phyloP scores from a whole-genome alignment of 2,329 filamentous ascomycete genomes.

The Chaetothyriales sp. region DNA sequence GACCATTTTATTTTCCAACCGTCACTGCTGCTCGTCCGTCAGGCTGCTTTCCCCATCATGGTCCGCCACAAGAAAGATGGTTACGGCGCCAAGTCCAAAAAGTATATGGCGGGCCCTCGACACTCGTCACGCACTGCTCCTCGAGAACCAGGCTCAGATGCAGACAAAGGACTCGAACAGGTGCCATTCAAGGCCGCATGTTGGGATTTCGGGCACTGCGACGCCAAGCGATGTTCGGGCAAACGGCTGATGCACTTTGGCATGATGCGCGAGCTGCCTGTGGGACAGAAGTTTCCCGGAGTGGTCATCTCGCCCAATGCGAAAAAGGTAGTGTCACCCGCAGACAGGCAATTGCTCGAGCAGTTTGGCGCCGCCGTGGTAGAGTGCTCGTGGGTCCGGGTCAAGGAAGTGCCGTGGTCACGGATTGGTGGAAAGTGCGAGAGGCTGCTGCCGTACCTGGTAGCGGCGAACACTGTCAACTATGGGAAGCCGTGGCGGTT shows the following conservation, averaged over 20 bases:
- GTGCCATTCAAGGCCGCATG: slow-evolving; percentile 76
- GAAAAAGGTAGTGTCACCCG: slow-evolving; percentile 68
- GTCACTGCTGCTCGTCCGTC: too few relatives aligned
- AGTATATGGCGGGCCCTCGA: slow-evolving; percentile 47
- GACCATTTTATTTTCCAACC: not conserved
- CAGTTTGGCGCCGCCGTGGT: slow-evolving; percentile 89
- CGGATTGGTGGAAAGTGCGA: slow-evolving; percentile 91
- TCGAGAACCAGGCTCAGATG: not conserved
- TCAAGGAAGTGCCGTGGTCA: slow-evolving; percentile 77
- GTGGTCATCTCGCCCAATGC: slow-evolving; percentile 94
- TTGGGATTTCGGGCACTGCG: slow-evolving; percentile 96
- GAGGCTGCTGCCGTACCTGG: slow-evolving; percentile 79
- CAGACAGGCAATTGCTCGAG: slow-evolving; percentile 68
- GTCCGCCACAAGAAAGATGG: slow-evolving; percentile 93
- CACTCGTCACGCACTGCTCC: slow-evolving; percentile 36
- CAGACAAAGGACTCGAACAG: slow-evolving; percentile 15
- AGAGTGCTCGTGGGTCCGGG: slow-evolving; percentile 91
- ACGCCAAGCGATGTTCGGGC: slow-evolving; percentile 89
- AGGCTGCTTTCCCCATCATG: slow-evolving; percentile 39
- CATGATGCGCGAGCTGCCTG: slow-evolving; percentile 80
- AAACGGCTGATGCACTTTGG: slow-evolving; percentile 88
- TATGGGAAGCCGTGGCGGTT: slow-evolving; percentile 91
- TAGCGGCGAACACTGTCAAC: slow-evolving; percentile 93
- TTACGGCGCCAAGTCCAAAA: slow-evolving; percentile 58
- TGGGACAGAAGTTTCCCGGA: slow-evolving; percentile 83